phyloP scores from a whole-genome alignment of 768 basidiomycete genomes.

The Podaxis mareebaensis region DNA sequence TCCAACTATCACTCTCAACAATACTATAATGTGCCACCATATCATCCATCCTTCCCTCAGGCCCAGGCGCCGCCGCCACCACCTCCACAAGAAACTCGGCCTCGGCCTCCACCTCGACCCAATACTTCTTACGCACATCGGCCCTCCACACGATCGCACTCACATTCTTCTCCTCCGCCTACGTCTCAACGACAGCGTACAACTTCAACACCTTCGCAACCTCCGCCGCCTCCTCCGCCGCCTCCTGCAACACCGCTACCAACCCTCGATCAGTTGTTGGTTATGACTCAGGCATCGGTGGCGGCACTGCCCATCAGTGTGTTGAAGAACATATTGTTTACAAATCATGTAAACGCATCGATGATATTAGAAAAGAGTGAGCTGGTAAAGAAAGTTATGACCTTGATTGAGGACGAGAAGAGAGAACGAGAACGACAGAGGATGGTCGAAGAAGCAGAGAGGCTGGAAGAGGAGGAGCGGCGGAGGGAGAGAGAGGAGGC shows the following conservation, averaged over 20 bases:
- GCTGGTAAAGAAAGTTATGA: slow-evolving; percentile 68
- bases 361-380: slow-evolving; percentile 86
- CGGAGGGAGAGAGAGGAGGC: slow-evolving; percentile 39
- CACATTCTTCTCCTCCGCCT: slow-evolving; percentile 24
- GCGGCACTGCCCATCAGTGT: slow-evolving; percentile 61
- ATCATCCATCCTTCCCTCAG: slow-evolving; percentile 14
- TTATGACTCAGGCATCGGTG: slow-evolving; percentile 59
- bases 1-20: slow-evolving; percentile 1
- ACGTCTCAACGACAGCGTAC: slow-evolving; percentile 20
- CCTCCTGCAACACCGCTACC: slow-evolving; percentile 48
- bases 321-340: slow-evolving; percentile 80
- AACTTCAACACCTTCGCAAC: slow-evolving; percentile 9
- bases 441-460: slow-evolving; percentile 45
- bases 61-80: slow-evolving; percentile 20
- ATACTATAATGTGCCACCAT: slow-evolving; percentile 10
- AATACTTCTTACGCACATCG: slow-evolving; percentile 18
- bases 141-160: slow-evolving; percentile 18
- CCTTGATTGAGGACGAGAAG: slow-evolving; percentile 65
- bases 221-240: slow-evolving; percentile 16
- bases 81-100: slow-evolving; percentile 17
- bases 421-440: slow-evolving; percentile 51
- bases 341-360: slow-evolving; percentile 78
- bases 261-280: slow-evolving; percentile 67
- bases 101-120: slow-evolving; percentile 18
- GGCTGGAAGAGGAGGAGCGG: slow-evolving; percentile 39